Percentiles rank a stretch among this genome's conserved stretches.
phyloP scores from a whole-genome alignment of 345 rosid species.

The Eucalyptus marginata region DNA sequence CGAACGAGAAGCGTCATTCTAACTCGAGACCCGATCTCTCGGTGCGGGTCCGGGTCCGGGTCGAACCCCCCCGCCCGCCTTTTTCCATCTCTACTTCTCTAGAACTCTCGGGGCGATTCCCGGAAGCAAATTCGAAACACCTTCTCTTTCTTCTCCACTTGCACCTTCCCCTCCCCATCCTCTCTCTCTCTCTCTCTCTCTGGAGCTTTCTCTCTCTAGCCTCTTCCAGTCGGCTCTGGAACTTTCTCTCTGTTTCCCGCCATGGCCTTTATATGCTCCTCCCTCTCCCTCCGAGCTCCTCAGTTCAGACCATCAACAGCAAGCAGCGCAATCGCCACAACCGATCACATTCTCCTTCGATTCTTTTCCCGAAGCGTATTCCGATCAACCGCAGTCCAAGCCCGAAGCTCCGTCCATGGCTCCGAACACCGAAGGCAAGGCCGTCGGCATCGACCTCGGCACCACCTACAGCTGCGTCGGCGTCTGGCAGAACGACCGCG shows the following conservation, averaged over 20 bases:
- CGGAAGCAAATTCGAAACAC: background rate
- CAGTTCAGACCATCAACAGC: background rate
- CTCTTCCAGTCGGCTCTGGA: background rate
- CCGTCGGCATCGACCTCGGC: constrained; percentile 11
- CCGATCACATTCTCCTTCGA: background rate
- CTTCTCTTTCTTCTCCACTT: background rate
- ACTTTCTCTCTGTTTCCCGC: background rate
- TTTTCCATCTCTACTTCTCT: background rate
- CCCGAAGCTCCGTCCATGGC: background rate
- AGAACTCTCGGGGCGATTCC: background rate
- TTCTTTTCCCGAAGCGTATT: background rate
- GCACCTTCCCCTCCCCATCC: background rate
- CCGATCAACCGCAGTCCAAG: background rate
- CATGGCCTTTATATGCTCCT: background rate
- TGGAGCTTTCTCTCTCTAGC: background rate
- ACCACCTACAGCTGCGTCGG: constrained; percentile 22
- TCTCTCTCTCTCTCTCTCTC: background rate
- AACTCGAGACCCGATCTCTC: background rate
- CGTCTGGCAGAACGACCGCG: constrained; percentile 11
- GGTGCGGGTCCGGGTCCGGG: background rate
- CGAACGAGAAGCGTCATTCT: background rate
- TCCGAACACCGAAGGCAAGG: background rate
- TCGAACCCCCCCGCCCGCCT: background rate
- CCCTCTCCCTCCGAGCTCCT: background rate
- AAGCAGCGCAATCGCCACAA: no score